Base-by-base conservation (phyloP, 805 yeast genomes). In the Nematodospora valgi region DNA sequence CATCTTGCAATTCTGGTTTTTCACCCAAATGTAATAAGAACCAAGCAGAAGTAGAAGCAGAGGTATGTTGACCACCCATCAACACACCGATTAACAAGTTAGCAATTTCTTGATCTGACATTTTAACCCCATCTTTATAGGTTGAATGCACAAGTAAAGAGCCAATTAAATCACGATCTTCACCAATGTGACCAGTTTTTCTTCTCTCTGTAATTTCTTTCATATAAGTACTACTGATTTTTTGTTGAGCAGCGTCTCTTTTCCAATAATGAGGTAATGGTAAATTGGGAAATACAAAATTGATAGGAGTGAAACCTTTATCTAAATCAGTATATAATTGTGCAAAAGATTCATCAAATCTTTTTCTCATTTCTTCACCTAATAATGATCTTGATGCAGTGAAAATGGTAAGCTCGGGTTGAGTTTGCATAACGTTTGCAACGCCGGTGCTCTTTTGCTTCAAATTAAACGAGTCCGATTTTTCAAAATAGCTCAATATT, bases 21-120 rank as follows among this genome's bases (percentile, higher is more conserved):
- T 83, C 95, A 46, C 88, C 97, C 43, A 93, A 72, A 57, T 93
- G 98, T 46, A 93, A 73, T 55, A 93, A 68, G 54, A 80, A 80
- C 98, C 98, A 93, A 12, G 97, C 84, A 26, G 95, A 85, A 15
- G 98, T 93, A 16, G 98, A 76, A 28, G 98, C 93, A 44, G 95
- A 84, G 18, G 98, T 93, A 62, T 93, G 98, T 70, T 93, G 98
- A 44, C 98, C 98, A 52, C 98, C 98, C 98, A 93, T 93, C 43
- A 93, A 72, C 37, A 93, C 83, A 61, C 98, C 98, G 62, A 93
- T 91, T 59, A 88, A 70, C 60, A 93, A 71, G 63, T 89, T 85
- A 32, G 98, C 93, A 54, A 93, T 87, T 66, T 93, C 95, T 59
- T 82, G 81, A 60, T 93, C 98, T 18, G 96, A 82, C 97, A 93